Evolutionary conservation across 164 flowering plant species (phyloP), one percentile per base, ranked within the genome.

Genomic region (Buxus sempervirens): DNA sequence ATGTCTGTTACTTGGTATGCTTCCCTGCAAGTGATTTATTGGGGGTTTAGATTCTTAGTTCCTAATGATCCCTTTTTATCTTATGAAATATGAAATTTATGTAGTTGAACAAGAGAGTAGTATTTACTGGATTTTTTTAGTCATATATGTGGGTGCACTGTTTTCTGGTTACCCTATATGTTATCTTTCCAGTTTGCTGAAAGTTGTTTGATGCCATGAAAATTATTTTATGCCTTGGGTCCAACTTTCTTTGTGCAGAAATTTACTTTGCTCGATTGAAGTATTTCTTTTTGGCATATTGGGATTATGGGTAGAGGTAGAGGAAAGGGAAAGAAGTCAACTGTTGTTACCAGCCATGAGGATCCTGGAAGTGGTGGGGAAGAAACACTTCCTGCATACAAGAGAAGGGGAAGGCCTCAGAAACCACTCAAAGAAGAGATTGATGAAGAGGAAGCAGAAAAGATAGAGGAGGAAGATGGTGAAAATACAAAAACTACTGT

Each of bases 361-460:
- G 93, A 91, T 71, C 75, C 76, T 27, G 87, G 88, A 49, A 88
- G 91, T 59, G 95, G 84, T 24, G 97, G 85, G 38, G 96, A 89
- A 69, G 96, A 88, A 70, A 70, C 79, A 38, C 73, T 85, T 67
- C 96, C 91, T 25, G 82, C 82, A 4, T 75, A 76, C 69, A 90
- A 82, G 80, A 87, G 86, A 80, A 85, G 93, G 75, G 96, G 93
- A 60, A 86, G 90, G 76, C 93, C 90, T 18, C 96, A 83, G 27
- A 90, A 90, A 60, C 80, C 85, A 19, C 45, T 86, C 78, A 88
- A 85, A 68, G 93, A 88, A 41, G 86, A 80, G 27, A 74, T 72
- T 64, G 91, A 88, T 36, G 88, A 82, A 41, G 88, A 85, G 61
- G 91, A 82, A 66, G 66, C 58, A 53, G 88, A 81, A 60, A 82